Evolutionary conservation across 768 basidiomycete species (phyloP).

Genomic region (Rubroboletus pulcherrimus): DNA sequence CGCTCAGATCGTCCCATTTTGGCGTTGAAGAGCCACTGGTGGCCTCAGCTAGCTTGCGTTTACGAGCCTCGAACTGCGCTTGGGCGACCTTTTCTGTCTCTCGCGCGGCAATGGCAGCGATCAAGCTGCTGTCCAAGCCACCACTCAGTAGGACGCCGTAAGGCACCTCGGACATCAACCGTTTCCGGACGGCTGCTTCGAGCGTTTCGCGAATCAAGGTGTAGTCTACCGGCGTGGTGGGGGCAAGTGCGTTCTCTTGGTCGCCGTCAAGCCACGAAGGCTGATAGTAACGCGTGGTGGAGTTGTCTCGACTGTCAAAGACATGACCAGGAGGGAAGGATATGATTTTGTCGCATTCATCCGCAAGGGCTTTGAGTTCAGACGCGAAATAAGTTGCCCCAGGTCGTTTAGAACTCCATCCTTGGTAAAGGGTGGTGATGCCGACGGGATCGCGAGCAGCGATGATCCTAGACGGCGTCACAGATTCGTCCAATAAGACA

Average conservation of each 20-base stretch:
- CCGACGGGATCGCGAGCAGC: conserved; percentile 97
- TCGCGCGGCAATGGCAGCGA: conserved; percentile 90
- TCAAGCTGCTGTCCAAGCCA: conserved; percentile 92
- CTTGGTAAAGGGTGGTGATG: conserved; percentile 98
- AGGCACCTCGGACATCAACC: conserved; percentile 97
- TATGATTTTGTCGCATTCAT: conserved; percentile 92
- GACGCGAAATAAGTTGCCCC: conserved; percentile 90
- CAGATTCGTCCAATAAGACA: conserved; percentile 90
- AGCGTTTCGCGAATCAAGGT: conserved; percentile 73
- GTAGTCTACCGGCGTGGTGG: conserved; percentile 60
- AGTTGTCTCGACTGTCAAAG: conserved; percentile 79
- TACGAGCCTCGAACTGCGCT: conserved; percentile 70
- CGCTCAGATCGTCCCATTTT: conserved; percentile 39
- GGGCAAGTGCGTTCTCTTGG: conserved; percentile 52
- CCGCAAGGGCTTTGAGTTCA: conserved; percentile 86
- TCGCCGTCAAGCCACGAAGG: conserved; percentile 93
- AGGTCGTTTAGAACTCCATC: conserved; percentile 81
- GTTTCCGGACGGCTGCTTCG: conserved; percentile 89
- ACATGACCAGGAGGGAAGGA: conserved; percentile 97
- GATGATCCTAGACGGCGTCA: conserved; percentile 84
- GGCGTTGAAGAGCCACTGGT: conserved; percentile 59
- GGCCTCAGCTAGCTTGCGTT: conserved; percentile 51
- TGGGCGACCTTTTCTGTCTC: conserved; percentile 91
- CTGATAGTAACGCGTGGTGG: conserved; percentile 79
- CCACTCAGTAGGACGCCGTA: conserved; percentile 96